Conservation (phyloP, 495 filamentous ascomycete species). For the Podospora comata region DNA sequence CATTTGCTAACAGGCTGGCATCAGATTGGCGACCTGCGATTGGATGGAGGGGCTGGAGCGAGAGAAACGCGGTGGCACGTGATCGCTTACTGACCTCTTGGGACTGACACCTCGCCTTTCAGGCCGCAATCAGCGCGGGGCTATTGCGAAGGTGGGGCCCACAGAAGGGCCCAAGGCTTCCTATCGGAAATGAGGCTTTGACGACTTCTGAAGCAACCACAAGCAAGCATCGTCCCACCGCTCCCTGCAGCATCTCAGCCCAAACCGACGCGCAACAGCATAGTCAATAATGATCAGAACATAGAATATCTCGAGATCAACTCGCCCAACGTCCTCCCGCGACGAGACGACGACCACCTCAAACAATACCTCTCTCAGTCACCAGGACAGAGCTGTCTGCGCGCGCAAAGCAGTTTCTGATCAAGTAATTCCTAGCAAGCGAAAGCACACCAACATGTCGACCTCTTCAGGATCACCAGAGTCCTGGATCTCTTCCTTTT, state of each 20-base stretch:
- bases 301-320: background rate
- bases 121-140: slow-evolving; percentile 3
- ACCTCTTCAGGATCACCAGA: slow-evolving; percentile 82
- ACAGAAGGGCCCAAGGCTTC: background rate
- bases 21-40: background rate
- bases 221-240: background rate
- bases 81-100: background rate
- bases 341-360: background rate
- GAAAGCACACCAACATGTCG: slow-evolving; percentile 41
- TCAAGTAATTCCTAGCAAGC: background rate
- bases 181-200: slow-evolving; percentile 23
- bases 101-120: background rate
- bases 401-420: background rate
- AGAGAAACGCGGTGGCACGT: slow-evolving; percentile 3
- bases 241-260: background rate
- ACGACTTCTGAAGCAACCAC: slow-evolving; percentile 20
- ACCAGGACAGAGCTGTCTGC: background rate
- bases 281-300: background rate
- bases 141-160: background rate
- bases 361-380: background rate
- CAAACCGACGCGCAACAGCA: background rate
- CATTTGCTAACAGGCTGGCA: background rate
- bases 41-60: background rate
- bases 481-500: slow-evolving; percentile 97
- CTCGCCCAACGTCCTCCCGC: background rate